phyloP scores from a whole-genome alignment of 441 rosid species.

The Heliophila coronopifolia region DNA sequence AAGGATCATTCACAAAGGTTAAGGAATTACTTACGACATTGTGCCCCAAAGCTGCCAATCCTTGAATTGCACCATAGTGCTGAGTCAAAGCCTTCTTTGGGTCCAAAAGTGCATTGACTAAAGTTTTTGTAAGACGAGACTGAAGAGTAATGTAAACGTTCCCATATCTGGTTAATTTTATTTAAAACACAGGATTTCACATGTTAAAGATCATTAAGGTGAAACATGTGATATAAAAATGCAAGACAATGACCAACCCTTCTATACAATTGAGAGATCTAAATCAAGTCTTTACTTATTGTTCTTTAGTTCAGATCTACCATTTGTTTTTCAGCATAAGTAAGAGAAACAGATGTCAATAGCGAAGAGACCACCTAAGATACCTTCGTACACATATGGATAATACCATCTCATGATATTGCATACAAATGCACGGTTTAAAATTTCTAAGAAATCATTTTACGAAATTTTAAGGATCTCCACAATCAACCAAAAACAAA shows the following conservation, averaged over 20 bases:
- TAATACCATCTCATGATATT: not conserved
- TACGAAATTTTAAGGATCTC: too few species aligned
- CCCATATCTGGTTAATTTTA: conserved; percentile 56
- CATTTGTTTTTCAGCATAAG: not conserved
- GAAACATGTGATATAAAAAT: not conserved
- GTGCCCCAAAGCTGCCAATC: conserved; percentile 79
- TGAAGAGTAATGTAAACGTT: conserved; percentile 70
- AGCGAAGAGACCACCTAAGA: conserved; percentile 1
- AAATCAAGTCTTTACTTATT: not conserved
- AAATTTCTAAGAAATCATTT: conserved; percentile 2
- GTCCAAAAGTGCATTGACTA: conserved; percentile 75
- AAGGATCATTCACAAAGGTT: not conserved
- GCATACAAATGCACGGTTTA: conserved; percentile 5
- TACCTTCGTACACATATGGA: not conserved
- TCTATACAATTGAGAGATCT: not conserved
- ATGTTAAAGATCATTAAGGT: not conserved
- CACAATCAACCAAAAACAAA: not conserved
- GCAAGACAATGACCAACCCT: not conserved
- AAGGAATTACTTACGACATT: conserved; percentile 56
- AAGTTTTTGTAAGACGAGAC: conserved; percentile 80
- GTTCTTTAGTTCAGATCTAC: not conserved
- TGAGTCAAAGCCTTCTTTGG: conserved; percentile 77
- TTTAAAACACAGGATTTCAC: conserved; percentile 21
- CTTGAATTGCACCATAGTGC: conserved; percentile 95
- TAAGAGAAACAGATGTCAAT: not conserved